Evolutionary conservation across 73 alveolate species (phyloP), one percentile per base, ranked within the genome.

Genomic region (Paramecium sonneborni): DNA sequence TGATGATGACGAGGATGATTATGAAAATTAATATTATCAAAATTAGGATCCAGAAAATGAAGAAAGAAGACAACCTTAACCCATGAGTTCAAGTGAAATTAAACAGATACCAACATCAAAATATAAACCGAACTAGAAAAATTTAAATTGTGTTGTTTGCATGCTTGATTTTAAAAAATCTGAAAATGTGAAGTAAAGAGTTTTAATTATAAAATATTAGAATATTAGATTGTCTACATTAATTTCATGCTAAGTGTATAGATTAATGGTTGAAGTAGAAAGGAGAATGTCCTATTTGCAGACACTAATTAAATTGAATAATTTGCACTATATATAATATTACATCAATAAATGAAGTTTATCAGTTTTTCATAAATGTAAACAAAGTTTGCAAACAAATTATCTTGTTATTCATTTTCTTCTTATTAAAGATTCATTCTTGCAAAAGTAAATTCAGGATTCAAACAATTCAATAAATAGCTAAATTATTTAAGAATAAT

Each of bases 101-200:
- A 74, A 39, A 74, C 15, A 74, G 37, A 74, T 74, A 28, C 87
- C 68, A 28, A 39, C 58, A 21, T 37, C 14, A n/a, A 74, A 39
- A 35, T 74, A 74, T 15, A 37, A n/a, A 39, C 87, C 87, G 11
- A 37, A 74, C 18, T 23, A 28, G 57, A 21, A 28, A 37, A 74
- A 74, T 34, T 39, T 12, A 74, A 28, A 39, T 34, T 74, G 87
- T 35, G 87, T 39, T 23, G 58, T 74, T 37, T 74, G 87, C 57
- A 74, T 74, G 56, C 12, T 39, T 37, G 87, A 74, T 74, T 74
- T 74, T 39, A 74, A 74, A 39, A 74, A 74, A 74, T 37, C 34
- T 34, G 87, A 74, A 32, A 34, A 8, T n/a, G 87, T 74, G 24
- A 74, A 39, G 87, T 74, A 37, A 35, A 34, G 21, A 6, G 46